Conservation (phyloP, 768 basidiomycete genomes). For the Tricholoma terreum region DNA sequence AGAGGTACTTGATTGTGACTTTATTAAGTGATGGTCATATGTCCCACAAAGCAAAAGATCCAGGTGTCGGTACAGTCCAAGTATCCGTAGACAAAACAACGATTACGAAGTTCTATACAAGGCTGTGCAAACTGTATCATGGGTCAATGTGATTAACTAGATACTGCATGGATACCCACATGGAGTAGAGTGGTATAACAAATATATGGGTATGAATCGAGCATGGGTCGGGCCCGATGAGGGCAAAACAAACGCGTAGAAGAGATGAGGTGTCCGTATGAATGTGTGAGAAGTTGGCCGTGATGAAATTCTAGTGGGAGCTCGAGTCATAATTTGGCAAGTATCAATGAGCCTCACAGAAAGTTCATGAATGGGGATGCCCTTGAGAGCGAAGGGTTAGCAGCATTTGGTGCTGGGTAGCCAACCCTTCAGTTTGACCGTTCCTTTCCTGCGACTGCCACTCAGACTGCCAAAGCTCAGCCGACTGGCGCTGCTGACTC, state of each 20-base stretch:
- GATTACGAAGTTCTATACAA: conserved; percentile 28
- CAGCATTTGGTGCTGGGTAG: conserved; percentile 68
- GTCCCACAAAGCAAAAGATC: conserved; percentile 2
- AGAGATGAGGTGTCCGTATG: conserved; percentile 1
- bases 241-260: background rate
- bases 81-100: conserved; percentile 34
- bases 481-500: conserved; percentile 89
- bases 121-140: conserved; percentile 6
- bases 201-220: conserved; percentile 35
- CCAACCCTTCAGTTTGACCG: conserved; percentile 63
- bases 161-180: background rate
- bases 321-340: background rate
- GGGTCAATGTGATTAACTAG: conserved; percentile 8
- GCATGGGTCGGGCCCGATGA: conserved; percentile 4
- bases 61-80: conserved; percentile 20
- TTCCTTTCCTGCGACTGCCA: conserved; percentile 56
- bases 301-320: conserved; percentile 1
- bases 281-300: background rate
- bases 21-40: conserved; percentile 11
- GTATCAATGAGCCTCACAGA: background rate
- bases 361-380: background rate
- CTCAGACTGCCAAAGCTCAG: conserved; percentile 83
- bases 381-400: conserved; percentile 27
- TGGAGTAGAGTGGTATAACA: conserved; percentile 30
- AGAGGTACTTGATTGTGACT: background rate